Base-by-base conservation (phyloP, 805 yeast genomes). In the Cyberlindnera mrakii region DNA sequence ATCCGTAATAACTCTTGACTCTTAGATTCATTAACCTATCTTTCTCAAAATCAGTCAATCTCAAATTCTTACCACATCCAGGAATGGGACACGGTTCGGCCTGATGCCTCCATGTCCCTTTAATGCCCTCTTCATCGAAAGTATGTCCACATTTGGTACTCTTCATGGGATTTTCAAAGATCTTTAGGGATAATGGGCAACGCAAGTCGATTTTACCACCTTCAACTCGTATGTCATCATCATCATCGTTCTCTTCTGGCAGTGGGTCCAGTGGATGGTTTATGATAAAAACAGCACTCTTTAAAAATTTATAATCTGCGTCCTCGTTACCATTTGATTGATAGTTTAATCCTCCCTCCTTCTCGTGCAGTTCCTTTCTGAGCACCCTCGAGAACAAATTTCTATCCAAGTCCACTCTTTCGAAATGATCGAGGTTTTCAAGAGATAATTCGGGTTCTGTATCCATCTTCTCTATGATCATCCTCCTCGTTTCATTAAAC, bases 121-220 rank as follows among this genome's bases (percentile, higher is more conserved):
- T 37, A 2, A 83, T 64, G 17, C 76, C 70, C 3, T 53, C 62
- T 41, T 64, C 61, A 51, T 84, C 90, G 55, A 72, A 83, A 0
- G 77, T 75, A 62, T 85, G 95, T 0, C 68, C 66, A 61, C 95
- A 85, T 27, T 56, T 60, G 20, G 52, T 60, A 3, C 82, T 75
- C n/a, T 65, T 71, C 52, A 75, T 66, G 0, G 95, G 93, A 3
- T 62, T 63, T 18, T 59, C 65, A 58, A 75, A 82, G 35, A 66
- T 58, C 41, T 70, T 66, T 45, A 74, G 55, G 0, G 89, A 76
- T 13, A 85, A 67, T 0, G 91, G 91, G 57, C 90, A 88, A 20
- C 67, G 71, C 44, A 85, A 57, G 37, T 80, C 78, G n/a, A 85
- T 66, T 31, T 65, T 74, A 32, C 93, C 93, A 43, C 93, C 95